Conservation (phyloP, 768 basidiomycete genomes). For the Trametes elegans region DNA sequence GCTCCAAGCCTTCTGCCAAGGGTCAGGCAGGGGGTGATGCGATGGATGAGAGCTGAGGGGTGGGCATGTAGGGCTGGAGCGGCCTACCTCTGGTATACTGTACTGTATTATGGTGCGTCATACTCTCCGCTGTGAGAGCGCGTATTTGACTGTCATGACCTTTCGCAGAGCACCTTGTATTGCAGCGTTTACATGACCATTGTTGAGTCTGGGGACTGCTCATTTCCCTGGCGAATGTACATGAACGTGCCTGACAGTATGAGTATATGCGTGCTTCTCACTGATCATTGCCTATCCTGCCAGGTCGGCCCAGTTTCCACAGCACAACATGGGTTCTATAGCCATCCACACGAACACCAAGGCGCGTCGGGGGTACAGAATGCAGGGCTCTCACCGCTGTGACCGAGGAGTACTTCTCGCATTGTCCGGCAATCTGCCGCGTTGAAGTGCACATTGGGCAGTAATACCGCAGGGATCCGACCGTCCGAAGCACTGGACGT, state of each 20-base stretch:
- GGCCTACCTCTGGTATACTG: background rate
- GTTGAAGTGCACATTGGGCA: background rate
- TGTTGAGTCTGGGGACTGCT: background rate
- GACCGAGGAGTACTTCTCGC: background rate
- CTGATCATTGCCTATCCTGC: slow-evolving; percentile 11
- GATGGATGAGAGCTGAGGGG: slow-evolving; percentile 37
- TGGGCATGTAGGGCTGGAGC: background rate
- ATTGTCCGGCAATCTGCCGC: slow-evolving; percentile 7
- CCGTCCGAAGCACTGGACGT: slow-evolving; percentile 6
- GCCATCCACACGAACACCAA: background rate
- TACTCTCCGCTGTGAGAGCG: background rate
- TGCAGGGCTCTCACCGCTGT: background rate
- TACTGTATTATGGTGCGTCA: slow-evolving; percentile 12
- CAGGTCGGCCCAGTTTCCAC: background rate
- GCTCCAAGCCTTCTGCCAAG: background rate
- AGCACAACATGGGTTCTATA: background rate
- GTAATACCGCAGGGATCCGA: background rate
- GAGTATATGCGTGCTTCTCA: background rate
- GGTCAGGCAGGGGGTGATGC: slow-evolving; percentile 7
- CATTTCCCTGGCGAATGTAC: background rate
- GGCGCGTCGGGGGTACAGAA: background rate
- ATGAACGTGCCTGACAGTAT: background rate
- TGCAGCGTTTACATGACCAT: background rate
- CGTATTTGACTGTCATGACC: background rate
- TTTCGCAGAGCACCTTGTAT: background rate